Percentiles rank a stretch among this genome's conserved stretches.
Evolutionary conservation across 2,329 filamentous ascomycete genomes (phyloP).

Genomic region (Beauveria sp.): DNA sequence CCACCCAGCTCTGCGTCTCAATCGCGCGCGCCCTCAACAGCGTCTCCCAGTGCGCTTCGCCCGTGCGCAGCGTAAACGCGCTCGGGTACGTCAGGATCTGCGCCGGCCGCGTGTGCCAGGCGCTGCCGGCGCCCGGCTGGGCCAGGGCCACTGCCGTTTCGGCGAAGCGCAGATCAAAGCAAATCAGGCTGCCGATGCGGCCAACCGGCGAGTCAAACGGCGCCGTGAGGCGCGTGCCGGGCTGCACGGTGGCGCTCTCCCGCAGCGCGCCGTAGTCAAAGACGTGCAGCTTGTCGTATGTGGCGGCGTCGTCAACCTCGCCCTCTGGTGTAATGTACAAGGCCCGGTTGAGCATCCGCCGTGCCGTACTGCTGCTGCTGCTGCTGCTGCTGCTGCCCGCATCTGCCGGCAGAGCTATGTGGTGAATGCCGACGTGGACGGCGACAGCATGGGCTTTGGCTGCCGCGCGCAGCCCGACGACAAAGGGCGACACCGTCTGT

Average conservation of each 20-base stretch:
- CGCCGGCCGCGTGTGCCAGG: slow-evolving; percentile 37
- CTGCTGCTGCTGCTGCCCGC: slow-evolving; percentile 3
- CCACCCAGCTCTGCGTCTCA: slow-evolving; percentile 79
- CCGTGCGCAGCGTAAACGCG: slow-evolving; percentile 83
- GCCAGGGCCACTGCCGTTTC: slow-evolving; percentile 64
- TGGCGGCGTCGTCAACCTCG: slow-evolving; percentile 29
- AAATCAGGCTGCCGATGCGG: slow-evolving; percentile 71
- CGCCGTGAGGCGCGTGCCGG: slow-evolving; percentile 52
- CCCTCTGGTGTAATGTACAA: slow-evolving; percentile 43
- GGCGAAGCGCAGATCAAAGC: slow-evolving; percentile 83
- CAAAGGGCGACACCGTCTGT: slow-evolving; percentile 60
- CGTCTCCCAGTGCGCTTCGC: slow-evolving; percentile 76
- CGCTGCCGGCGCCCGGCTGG: slow-evolving; percentile 25
- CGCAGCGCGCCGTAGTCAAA: slow-evolving; percentile 60
- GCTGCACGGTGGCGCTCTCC: slow-evolving; percentile 56
- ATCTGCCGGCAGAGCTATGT: slow-evolving; percentile 39
- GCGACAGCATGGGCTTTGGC: slow-evolving; percentile 57
- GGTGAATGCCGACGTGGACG: slow-evolving; percentile 84
- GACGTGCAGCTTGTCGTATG: slow-evolving; percentile 84
- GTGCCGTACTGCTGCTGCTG: slow-evolving; percentile 11
- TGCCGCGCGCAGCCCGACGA: slow-evolving; percentile 62
- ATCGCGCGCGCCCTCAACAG: slow-evolving; percentile 75
- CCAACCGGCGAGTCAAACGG: slow-evolving; percentile 71
- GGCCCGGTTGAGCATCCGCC: slow-evolving; percentile 41
- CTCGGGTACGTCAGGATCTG: slow-evolving; percentile 81